These are phyloP conservation scores for Lepiota brunneoincarnata DNA, from an alignment of 768 basidiomycete species.

Conservation along the genomic window DNA sequence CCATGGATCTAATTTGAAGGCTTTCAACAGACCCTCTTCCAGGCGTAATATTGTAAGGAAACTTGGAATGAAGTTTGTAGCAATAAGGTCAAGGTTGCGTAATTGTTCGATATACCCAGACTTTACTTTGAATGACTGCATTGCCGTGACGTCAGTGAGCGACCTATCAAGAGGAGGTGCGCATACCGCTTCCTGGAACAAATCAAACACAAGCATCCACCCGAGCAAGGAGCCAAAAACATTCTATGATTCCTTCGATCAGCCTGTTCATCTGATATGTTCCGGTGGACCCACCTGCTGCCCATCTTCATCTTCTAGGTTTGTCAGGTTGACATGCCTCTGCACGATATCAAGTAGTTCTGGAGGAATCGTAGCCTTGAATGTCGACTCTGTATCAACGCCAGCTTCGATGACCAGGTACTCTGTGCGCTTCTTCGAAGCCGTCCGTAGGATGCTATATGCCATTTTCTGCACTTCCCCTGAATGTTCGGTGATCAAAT, in stretches of 20 bases:
- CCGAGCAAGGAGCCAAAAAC: conserved; percentile 71
- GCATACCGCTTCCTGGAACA: conserved; percentile 81
- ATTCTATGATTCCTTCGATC: conserved; percentile 24
- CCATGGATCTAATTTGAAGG: conserved; percentile 85
- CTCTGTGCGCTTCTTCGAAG: conserved; percentile 75
- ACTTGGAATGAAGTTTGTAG: conserved; percentile 63
- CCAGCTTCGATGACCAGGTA: conserved; percentile 84
- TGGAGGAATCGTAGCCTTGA: conserved; percentile 53
- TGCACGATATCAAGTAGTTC: conserved; percentile 68
- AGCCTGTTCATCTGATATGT: background rate
- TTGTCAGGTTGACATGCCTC: conserved; percentile 38
- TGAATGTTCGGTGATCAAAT: conserved; percentile 67
- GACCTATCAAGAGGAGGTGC: background rate
- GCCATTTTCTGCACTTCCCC: conserved; percentile 71
- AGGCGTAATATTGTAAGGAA: conserved; percentile 67
- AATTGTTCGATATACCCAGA: conserved; percentile 86
- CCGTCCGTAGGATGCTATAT: conserved; percentile 66
- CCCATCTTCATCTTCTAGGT: conserved; percentile 31
- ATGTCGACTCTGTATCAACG: conserved; percentile 61
- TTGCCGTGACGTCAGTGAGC: background rate
- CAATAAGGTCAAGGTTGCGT: conserved; percentile 64
- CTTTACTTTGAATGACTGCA: conserved; percentile 84
- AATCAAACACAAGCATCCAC: conserved; percentile 89
- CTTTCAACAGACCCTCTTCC: conserved; percentile 59
- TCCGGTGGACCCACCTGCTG: conserved; percentile 30